Evolutionary conservation across 257 asterid genomes (phyloP).

Genomic region (Plantago ovata): DNA sequence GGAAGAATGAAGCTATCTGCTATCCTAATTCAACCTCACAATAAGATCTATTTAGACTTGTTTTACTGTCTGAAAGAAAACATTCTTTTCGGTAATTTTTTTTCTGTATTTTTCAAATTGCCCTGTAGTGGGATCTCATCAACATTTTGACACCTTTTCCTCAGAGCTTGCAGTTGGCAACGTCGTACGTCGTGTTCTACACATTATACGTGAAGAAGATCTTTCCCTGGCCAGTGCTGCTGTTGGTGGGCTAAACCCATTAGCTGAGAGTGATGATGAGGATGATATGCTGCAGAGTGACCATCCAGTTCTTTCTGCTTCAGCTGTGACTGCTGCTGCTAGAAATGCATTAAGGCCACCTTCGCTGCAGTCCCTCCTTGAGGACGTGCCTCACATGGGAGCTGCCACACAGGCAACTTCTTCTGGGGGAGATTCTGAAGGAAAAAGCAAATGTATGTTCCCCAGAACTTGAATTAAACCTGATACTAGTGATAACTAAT

Average conservation of each 20-base stretch:
- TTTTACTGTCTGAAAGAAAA: neutral
- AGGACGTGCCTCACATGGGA: conserved; percentile 74
- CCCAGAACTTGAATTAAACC: conserved; percentile 9
- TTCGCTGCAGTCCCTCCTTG: conserved; percentile 94
- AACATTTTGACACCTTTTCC: conserved; percentile 25
- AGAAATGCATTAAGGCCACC: conserved; percentile 94
- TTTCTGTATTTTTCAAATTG: neutral
- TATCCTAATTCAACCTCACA: neutral
- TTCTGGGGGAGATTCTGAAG: conserved; percentile 99
- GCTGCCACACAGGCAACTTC: conserved; percentile 63
- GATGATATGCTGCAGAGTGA: conserved; percentile 49
- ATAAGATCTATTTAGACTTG: neutral
- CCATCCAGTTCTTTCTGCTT: conserved; percentile 76
- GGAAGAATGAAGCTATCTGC: conserved; percentile 9
- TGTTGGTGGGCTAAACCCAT: conserved; percentile 70
- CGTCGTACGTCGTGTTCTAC: conserved; percentile 87
- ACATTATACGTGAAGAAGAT: conserved; percentile 96
- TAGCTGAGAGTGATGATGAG: conserved; percentile 83
- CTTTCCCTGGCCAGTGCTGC: conserved; percentile 80
- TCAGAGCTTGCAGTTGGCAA: conserved; percentile 98
- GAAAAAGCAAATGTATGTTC: conserved; percentile 84
- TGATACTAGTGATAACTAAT: too few relatives aligned
- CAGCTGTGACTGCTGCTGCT: conserved; percentile 90
- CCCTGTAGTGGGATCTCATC: neutral
- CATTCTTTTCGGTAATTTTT: neutral